Conservation (phyloP, 768 basidiomycete genomes). For the Russula ochroleuca region DNA sequence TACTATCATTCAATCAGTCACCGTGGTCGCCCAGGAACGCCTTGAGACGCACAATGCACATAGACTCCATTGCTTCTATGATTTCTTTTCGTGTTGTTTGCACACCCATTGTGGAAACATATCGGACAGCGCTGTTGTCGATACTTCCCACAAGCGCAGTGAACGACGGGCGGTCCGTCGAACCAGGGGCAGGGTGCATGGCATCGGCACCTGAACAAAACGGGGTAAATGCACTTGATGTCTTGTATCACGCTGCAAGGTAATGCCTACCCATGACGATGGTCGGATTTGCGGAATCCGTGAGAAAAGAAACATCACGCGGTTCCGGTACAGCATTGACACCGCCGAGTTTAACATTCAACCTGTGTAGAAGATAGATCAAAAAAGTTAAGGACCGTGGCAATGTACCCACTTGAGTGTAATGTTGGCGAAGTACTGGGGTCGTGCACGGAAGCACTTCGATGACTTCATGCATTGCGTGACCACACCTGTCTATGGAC, state of each 20-base stretch:
- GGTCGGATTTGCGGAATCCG: conserved; percentile 68
- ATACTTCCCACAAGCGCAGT: conserved; percentile 77
- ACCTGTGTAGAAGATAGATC: conserved; percentile 38
- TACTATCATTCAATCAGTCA: conserved; percentile 37
- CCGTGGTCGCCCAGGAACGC: not conserved
- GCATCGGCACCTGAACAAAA: conserved; percentile 63
- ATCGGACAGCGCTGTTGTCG: conserved; percentile 72
- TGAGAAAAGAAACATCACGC: conserved; percentile 56
- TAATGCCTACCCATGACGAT: conserved; percentile 64
- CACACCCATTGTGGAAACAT: conserved; percentile 55
- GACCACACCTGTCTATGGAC: conserved; percentile 58
- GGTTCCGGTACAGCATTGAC: conserved; percentile 77
- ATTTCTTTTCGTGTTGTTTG: conserved; percentile 71
- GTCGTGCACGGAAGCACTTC: conserved; percentile 63
- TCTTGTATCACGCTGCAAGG: conserved; percentile 1
- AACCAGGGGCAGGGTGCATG: conserved; percentile 77
- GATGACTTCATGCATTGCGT: conserved; percentile 71
- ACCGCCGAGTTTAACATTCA: conserved; percentile 82
- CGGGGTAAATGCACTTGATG: too few relatives aligned
- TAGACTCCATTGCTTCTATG: conserved; percentile 63
- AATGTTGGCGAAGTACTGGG: conserved; percentile 80
- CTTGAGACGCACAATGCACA: conserved; percentile 49
- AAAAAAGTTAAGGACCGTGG: not conserved
- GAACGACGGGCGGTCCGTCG: conserved; percentile 75
- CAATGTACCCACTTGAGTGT: conserved; percentile 58